phyloP scores from a whole-genome alignment of 139 green algal genomes.

The Parachlorella kessleri region DNA sequence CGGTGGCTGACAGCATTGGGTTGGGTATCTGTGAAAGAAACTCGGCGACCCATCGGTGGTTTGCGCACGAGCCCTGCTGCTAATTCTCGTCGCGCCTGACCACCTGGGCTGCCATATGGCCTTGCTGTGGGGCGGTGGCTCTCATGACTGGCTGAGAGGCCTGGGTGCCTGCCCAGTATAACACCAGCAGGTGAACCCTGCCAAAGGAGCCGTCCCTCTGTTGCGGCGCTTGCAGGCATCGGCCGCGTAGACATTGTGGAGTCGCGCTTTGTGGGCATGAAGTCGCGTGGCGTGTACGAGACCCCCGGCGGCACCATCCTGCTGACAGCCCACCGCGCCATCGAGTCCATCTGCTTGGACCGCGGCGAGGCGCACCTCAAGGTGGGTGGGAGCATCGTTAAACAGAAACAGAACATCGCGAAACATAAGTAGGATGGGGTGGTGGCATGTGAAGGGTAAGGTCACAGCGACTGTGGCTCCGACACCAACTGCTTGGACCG shows the following conservation, averaged over 20 bases:
- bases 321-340: constrained; percentile 80
- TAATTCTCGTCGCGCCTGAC: no score
- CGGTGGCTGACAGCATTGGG: not conserved
- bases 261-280: constrained; percentile 97
- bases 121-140: no score
- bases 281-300: constrained; percentile 96
- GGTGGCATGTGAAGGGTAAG: no score
- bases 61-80: no score
- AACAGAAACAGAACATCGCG: constrained; percentile 8
- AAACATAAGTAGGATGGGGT: no score
- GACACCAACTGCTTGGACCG: constrained; percentile 92
- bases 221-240: constrained; percentile 53
- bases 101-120: no score
- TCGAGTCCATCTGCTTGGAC: constrained; percentile 93
- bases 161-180: no score
- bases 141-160: no score
- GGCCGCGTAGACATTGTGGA: constrained; percentile 97
- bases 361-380: constrained; percentile 93
- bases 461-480: constrained; percentile 84
- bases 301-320: constrained; percentile 97
- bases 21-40: no score
- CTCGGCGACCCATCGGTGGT: no score
- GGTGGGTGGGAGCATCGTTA: constrained; percentile 54
- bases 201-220: no score
- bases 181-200: no score